Percentiles rank a stretch among this genome's conserved stretches.
phyloP scores from a whole-genome alignment of 495 filamentous ascomycete genomes.

The Aspergillus ostianus region DNA sequence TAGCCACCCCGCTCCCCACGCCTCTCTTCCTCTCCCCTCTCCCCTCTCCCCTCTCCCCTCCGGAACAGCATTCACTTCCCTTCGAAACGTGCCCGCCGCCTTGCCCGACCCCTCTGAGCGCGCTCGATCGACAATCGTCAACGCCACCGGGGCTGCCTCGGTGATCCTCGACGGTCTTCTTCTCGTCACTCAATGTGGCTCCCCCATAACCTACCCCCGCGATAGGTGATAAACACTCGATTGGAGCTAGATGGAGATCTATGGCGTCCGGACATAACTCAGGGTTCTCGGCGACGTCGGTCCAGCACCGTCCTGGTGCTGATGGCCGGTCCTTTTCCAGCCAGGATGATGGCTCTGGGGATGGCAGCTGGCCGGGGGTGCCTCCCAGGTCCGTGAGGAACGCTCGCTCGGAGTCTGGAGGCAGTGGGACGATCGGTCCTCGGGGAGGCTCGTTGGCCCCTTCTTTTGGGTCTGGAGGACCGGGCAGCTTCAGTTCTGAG shows the following conservation, averaged over 20 bases:
- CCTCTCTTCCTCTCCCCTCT: neutral
- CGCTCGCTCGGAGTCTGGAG: slow-evolving; percentile 57
- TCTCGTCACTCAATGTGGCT: slow-evolving; percentile 36
- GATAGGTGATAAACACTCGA: slow-evolving; percentile 40
- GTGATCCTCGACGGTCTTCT: slow-evolving; percentile 2
- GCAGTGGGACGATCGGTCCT: slow-evolving; percentile 58
- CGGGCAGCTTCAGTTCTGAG: slow-evolving; percentile 92
- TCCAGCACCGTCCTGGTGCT: slow-evolving; percentile 62
- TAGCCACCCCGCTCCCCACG: neutral
- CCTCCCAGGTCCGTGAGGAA: slow-evolving; percentile 39
- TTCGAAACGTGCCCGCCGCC: slow-evolving; percentile 10
- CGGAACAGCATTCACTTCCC: neutral
- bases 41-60: neutral
- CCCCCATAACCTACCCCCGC: slow-evolving; percentile 25
- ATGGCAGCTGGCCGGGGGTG: slow-evolving; percentile 50
- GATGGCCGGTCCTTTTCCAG: slow-evolving; percentile 54
- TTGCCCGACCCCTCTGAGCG: slow-evolving; percentile 10
- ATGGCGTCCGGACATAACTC: slow-evolving; percentile 52
- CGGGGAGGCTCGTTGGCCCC: slow-evolving; percentile 62
- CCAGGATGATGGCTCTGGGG: slow-evolving; percentile 52
- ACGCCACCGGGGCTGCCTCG: neutral
- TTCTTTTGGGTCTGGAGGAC: slow-evolving; percentile 59
- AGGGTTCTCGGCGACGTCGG: slow-evolving; percentile 63
- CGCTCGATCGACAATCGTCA: slow-evolving; percentile 2
- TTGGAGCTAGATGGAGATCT: slow-evolving; percentile 46